Evolutionary conservation across 2,329 filamentous ascomycete genomes (phyloP).

Genomic region (Phaeoacremonium minimum): DNA sequence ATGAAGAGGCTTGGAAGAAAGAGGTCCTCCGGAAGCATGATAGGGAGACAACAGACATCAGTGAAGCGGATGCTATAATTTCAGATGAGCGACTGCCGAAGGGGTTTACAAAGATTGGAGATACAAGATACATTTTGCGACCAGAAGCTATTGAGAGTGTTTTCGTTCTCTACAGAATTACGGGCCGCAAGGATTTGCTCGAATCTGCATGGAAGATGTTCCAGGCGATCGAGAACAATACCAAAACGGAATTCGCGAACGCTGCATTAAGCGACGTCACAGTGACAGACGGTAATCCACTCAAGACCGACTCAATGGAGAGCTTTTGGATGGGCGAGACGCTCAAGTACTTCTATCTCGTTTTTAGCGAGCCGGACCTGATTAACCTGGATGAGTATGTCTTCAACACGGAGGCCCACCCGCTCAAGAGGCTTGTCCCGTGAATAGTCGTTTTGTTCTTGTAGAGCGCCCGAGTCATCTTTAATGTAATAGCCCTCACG

Average conservation of each 20-base stretch:
- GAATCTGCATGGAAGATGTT: slow-evolving; percentile 9
- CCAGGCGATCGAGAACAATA: slow-evolving; percentile 4
- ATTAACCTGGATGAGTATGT: slow-evolving; percentile 7
- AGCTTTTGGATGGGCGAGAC: slow-evolving; percentile 12
- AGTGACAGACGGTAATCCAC: background rate
- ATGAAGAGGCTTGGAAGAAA: slow-evolving; percentile 19
- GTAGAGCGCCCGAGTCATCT: too few species aligned
- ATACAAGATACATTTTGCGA: slow-evolving; percentile 8
- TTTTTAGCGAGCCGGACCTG: slow-evolving; percentile 5
- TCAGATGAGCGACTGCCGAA: slow-evolving; percentile 2
- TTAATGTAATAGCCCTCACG: too few species aligned
- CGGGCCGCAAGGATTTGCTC: slow-evolving; percentile 6
- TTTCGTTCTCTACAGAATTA: slow-evolving; percentile 7
- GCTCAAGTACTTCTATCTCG: slow-evolving; percentile 10
- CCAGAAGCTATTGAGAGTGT: slow-evolving; percentile 11
- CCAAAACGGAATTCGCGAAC: slow-evolving; percentile 4
- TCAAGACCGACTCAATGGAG: slow-evolving; percentile 8
- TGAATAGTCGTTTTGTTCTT: too few species aligned
- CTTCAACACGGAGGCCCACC: slow-evolving; percentile 11
- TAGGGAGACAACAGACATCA: slow-evolving; percentile 4
- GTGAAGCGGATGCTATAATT: slow-evolving; percentile 2
- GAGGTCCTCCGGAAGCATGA: slow-evolving; percentile 5
- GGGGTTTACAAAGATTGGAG: slow-evolving; percentile 4
- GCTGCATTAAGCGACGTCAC: slow-evolving; percentile 7
- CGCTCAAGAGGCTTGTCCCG: slow-evolving; percentile 7